Evolutionary conservation across 805 yeast genomes (phyloP).

Genomic region (Jamesozyma spencerorum): DNA sequence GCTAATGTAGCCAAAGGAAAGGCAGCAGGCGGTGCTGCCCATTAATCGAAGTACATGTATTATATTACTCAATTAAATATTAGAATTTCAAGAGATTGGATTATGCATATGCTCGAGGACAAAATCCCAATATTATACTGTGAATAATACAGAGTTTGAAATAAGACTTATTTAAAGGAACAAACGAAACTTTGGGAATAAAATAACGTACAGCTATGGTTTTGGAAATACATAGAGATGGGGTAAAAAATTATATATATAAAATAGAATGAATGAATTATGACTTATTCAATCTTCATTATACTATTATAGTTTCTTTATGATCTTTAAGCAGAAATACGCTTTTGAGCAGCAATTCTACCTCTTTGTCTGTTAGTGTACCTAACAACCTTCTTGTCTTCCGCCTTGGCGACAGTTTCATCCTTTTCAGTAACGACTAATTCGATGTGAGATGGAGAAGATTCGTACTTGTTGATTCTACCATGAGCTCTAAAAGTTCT

Average conservation of each 20-base stretch:
- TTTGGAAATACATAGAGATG: no score
- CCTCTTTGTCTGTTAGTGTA: slow-evolving; percentile 88
- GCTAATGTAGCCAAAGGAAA: slow-evolving; percentile 1
- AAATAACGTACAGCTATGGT: no score
- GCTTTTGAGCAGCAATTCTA: slow-evolving; percentile 81
- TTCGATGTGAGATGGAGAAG: slow-evolving; percentile 98
- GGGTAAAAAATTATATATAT: no score
- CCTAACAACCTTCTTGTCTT: slow-evolving; percentile 58
- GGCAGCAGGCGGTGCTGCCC: not conserved
- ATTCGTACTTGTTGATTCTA: slow-evolving; percentile 99
- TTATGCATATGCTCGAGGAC: no score
- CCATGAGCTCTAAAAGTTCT: slow-evolving; percentile 99
- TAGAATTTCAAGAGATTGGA: no score
- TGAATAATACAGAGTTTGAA: no score
- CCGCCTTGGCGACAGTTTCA: slow-evolving; percentile 88
- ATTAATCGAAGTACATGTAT: not conserved
- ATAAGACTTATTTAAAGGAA: no score
- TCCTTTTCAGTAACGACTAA: slow-evolving; percentile 90
- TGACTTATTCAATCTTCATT: no score
- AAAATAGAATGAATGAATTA: no score
- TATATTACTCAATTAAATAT: not conserved
- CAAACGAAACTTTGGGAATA: no score
- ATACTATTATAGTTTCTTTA: no score
- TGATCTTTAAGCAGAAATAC: slow-evolving; percentile 53
- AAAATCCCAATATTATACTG: no score